A percentile compares a stretch with the other conserved stretches of the same genome.
Evolutionary conservation across 2,329 filamentous ascomycete species (phyloP).

Genomic region (Neonectria neomacrospora): DNA sequence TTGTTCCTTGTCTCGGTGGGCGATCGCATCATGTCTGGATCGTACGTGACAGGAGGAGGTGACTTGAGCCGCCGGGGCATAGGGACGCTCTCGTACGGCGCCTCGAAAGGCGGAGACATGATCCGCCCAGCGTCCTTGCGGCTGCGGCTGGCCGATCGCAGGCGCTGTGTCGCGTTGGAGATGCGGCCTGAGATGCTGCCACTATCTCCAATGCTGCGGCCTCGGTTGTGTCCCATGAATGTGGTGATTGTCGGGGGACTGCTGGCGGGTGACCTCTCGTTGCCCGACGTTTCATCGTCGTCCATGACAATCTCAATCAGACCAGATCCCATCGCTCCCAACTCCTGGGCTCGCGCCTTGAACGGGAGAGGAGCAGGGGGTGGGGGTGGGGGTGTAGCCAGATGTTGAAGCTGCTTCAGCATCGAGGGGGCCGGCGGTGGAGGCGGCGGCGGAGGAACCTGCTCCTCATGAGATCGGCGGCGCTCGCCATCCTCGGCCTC

Average conservation of each 20-base stretch:
- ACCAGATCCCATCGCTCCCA: constrained; percentile 61
- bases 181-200: constrained; percentile 64
- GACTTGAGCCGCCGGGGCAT: constrained; percentile 46
- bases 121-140: constrained; percentile 54
- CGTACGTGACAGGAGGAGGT: constrained; percentile 53
- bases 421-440: constrained; percentile 63
- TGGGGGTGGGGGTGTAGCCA: constrained; percentile 69
- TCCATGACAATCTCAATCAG: constrained; percentile 76
- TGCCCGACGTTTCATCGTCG: constrained; percentile 58
- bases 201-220: constrained; percentile 65
- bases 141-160: constrained; percentile 69
- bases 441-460: constrained; percentile 63
- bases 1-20: constrained; percentile 50
- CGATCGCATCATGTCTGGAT: constrained; percentile 50
- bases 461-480: constrained; percentile 62
- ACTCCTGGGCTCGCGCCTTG: constrained; percentile 53
- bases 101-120: constrained; percentile 46
- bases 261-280: constrained; percentile 40
- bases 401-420: constrained; percentile 71
- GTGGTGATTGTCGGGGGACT: constrained; percentile 52
- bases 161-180: constrained; percentile 68
- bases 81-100: constrained; percentile 57
- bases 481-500: constrained; percentile 56
- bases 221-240: constrained; percentile 62
- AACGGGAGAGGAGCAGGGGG: constrained; percentile 68